Conservation (phyloP, 2,329 filamentous ascomycete genomes). For the Diaporthe sp. region DNA sequence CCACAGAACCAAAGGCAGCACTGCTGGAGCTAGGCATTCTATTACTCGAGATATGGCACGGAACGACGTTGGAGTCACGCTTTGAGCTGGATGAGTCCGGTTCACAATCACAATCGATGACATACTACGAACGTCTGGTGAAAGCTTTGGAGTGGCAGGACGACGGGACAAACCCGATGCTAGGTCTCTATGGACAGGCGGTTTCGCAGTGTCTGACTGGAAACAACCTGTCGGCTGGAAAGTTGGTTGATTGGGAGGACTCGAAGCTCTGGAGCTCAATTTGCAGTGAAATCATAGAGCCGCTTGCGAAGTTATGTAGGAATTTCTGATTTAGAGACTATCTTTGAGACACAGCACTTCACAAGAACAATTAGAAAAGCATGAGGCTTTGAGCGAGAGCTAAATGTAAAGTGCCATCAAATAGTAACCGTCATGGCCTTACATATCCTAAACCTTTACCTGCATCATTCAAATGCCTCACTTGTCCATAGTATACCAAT, state of each 20-base stretch:
- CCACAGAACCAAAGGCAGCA: constrained; percentile 40
- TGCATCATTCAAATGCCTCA: no score
- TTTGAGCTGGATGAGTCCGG: constrained; percentile 19
- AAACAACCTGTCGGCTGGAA: constrained; percentile 16
- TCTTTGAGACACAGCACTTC: background rate
- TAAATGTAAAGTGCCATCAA: no score
- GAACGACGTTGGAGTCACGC: constrained; percentile 41
- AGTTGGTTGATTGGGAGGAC: constrained; percentile 20
- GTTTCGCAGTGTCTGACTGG: constrained; percentile 33
- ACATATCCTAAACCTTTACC: no score
- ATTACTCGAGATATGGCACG: constrained; percentile 47
- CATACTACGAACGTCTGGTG: constrained; percentile 24
- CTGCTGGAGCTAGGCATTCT: constrained; percentile 47
- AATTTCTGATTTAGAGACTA: background rate
- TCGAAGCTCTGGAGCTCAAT: constrained; percentile 41
- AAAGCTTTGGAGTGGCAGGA: constrained; percentile 34
- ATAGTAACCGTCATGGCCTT: no score
- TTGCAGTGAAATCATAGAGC: constrained; percentile 43
- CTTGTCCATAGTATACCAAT: no score
- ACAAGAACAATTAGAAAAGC: no score
- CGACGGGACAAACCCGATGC: constrained; percentile 14
- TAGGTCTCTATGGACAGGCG: constrained; percentile 23
- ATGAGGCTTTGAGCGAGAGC: no score
- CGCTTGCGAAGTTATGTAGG: constrained; percentile 28
- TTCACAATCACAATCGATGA: background rate